Evolutionary conservation across 192 early-diverging fungal species (phyloP).

Genomic region (Podila epigama): DNA sequence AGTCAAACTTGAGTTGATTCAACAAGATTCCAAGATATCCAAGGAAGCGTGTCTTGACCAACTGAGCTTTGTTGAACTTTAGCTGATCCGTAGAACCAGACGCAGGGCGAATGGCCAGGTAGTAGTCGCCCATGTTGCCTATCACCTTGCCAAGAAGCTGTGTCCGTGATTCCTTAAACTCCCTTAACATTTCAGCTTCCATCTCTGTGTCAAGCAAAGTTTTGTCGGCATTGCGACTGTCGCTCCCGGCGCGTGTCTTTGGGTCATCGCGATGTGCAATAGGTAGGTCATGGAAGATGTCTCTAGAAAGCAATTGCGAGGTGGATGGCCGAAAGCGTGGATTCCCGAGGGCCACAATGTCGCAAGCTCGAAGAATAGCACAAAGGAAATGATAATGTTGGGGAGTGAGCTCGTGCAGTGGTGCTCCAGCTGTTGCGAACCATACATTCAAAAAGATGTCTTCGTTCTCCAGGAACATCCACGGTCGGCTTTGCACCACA

Average conservation of each 20-base stretch:
- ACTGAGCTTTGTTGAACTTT: neutral
- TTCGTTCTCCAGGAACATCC: slow-evolving; percentile 13
- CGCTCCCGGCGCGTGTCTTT: neutral
- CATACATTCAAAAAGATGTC: slow-evolving; percentile 18
- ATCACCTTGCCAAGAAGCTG: slow-evolving; percentile 18
- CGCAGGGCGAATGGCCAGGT: neutral
- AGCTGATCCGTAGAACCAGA: neutral
- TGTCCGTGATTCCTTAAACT: slow-evolving; percentile 22
- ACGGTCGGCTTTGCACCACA: neutral
- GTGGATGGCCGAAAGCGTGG: neutral
- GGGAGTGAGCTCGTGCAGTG: slow-evolving; percentile 22
- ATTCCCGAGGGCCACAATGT: neutral
- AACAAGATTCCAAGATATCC: neutral
- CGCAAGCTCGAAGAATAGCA: neutral
- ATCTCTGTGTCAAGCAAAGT: neutral
- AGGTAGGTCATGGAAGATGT: slow-evolving; percentile 17
- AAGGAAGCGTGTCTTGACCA: neutral
- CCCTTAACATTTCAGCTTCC: neutral
- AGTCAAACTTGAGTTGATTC: slow-evolving; percentile 1
- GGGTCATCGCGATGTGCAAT: slow-evolving; percentile 4
- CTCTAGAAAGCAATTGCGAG: neutral
- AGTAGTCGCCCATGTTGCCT: slow-evolving; percentile 38
- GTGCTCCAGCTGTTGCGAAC: slow-evolving; percentile 25
- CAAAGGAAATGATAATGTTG: slow-evolving; percentile 17
- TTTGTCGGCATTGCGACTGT: neutral